Evolutionary conservation across 1,284 basidiomycete species (phyloP), one percentile per base, ranked within the genome.

Genomic region (Bondarzewia mesenterica): DNA sequence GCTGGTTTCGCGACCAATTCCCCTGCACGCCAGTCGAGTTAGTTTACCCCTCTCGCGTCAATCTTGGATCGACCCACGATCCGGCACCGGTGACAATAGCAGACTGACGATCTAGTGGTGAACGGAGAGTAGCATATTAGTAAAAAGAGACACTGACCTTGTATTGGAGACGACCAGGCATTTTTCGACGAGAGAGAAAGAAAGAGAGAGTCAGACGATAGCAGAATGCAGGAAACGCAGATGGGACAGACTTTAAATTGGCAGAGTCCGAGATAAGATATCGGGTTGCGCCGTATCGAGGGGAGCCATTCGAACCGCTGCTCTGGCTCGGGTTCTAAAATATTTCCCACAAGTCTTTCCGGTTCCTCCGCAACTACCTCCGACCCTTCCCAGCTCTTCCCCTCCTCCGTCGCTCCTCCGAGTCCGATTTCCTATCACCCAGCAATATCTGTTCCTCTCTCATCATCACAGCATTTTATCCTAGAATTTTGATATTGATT

Each of bases 1-100:
- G 18, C 91, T 84, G 1, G 92, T 87, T 70, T 98, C 93, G 51
- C 96, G 80, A 36, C 94, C 94, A 64, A 98, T 96, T 12, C 94
- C 95, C 52, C 88, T 90, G 63, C 26, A 32, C 42, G 46, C 26
- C 48, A 35, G 39, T 21, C 23, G 40, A 20, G 42, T 21, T 44
- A 40, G 26, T 25, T 18, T 16, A 29, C 27, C 36, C 40, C 41
- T 27, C 40, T 36, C 21, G 44, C 21, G 12, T 48, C 26, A 22
- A 25, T 44, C 26, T 32, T 38, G n/a, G 38, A 38, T 46, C 37
- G 37, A 73, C 85, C 71, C 63, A 89, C 88, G 87, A 90, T 63
- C 85, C 89, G 48, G 84, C 89, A 57, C 89, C 89, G 21, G 89
- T 92, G 64, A 92, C 73, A 57, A 93, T 72, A 43, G 88, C 85